Percentiles rank a stretch among this genome's conserved stretches.
Conservation (phyloP, 805 yeast species). For the Candida tallmaniae region DNA sequence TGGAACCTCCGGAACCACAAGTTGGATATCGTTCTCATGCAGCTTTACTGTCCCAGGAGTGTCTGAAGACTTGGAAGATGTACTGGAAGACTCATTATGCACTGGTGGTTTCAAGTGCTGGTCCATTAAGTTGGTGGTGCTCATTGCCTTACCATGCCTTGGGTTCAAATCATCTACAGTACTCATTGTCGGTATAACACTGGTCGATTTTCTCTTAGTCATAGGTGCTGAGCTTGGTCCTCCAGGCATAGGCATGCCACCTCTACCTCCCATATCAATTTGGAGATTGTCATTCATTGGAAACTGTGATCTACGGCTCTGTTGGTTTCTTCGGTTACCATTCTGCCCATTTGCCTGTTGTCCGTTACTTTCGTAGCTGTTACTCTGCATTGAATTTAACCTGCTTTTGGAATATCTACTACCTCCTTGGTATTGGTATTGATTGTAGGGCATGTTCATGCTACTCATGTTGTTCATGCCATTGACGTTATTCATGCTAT, state of each 20-base stretch:
- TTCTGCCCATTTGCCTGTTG: constrained; percentile 7
- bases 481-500: constrained; percentile 7
- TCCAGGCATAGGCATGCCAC: constrained; percentile 43
- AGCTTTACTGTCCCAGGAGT: constrained; percentile 20
- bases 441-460: constrained; percentile 5
- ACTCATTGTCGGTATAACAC: constrained; percentile 8
- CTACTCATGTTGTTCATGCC: too few relatives aligned
- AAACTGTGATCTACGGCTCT: constrained; percentile 33
- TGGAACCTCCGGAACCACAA: constrained; percentile 11
- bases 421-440: constrained; percentile 1
- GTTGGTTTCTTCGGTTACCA: constrained; percentile 18
- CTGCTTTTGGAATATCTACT: constrained; percentile 10
- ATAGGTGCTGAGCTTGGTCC: constrained; percentile 12
- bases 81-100: constrained; percentile 8
- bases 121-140: constrained; percentile 11
- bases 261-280: constrained; percentile 43
- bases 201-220: constrained; percentile 14
- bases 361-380: constrained; percentile 8
- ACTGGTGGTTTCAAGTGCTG: constrained; percentile 19
- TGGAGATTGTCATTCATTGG: constrained; percentile 23
- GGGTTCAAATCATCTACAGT: background rate
- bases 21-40: constrained; percentile 8
- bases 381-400: constrained; percentile 13
- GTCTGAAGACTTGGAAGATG: constrained; percentile 16
- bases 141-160: constrained; percentile 11